Percentiles rank a stretch among this genome's conserved stretches.
Conservation (phyloP, 164 flowering plant species). For the Saururus chinensis region DNA sequence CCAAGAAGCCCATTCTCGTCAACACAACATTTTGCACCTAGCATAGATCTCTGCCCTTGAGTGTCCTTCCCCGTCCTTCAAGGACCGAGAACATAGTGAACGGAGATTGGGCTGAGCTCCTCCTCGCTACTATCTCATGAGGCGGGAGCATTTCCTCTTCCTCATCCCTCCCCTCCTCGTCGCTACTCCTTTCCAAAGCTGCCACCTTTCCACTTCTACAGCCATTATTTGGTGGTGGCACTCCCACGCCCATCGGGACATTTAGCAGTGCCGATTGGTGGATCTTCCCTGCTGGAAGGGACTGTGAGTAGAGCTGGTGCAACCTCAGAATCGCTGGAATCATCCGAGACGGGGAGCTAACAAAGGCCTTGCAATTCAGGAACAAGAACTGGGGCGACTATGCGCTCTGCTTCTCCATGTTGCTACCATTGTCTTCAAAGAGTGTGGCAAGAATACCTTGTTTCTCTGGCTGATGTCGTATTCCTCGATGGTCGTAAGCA, state of each 20-base stretch:
- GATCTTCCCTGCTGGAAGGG: constrained; percentile 19
- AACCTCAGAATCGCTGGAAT: constrained; percentile 33
- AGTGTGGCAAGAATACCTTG: constrained; percentile 57
- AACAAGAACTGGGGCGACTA: constrained; percentile 22
- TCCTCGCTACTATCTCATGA: constrained; percentile 57
- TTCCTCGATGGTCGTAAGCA: too few species aligned
- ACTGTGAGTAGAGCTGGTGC: constrained; percentile 11
- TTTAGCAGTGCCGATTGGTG: constrained; percentile 57
- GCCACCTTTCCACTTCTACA: constrained; percentile 15
- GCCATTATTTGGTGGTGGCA: constrained; percentile 8
- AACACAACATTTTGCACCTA: constrained; percentile 68
- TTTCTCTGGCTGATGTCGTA: constrained; percentile 16
- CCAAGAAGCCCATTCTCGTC: too few species aligned
- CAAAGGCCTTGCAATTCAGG: too few species aligned
- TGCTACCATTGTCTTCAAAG: constrained; percentile 14
- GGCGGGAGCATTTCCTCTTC: constrained; percentile 32
- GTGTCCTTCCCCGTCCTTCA: constrained; percentile 79
- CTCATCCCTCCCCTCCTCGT: constrained; percentile 8
- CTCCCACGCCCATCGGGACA: too few species aligned
- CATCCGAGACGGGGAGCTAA: too few species aligned
- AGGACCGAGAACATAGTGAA: constrained; percentile 59
- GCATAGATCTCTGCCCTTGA: constrained; percentile 79
- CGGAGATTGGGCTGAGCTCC: too few species aligned
- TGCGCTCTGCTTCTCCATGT: constrained; percentile 9
- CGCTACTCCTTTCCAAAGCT: constrained; percentile 13